Evolutionary conservation across 2,329 filamentous ascomycete species (phyloP), one percentile per base, ranked within the genome.

Genomic region (Neofusicoccum sp.): DNA sequence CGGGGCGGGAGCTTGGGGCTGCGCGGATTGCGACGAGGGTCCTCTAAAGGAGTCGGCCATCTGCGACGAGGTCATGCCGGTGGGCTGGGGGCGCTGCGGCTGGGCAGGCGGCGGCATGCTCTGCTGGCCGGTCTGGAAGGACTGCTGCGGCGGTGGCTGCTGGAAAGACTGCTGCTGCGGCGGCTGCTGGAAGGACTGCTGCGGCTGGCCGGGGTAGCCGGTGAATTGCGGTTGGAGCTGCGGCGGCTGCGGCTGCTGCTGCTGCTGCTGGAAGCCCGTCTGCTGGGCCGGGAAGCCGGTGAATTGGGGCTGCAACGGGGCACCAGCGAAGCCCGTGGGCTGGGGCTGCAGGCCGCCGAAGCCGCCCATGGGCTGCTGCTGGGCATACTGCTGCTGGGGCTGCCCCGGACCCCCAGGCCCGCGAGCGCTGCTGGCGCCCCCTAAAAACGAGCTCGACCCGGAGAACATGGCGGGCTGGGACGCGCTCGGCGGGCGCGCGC

Each of bases 391-490:
- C 63, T 71, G 80, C 65, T 72, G 81, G 79, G 69, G 81, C 63
- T 70, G 80, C 65, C 80, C 79, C 70, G 83, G 83, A 68, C 80
- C 78, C 67, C 78, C 73, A 74, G 61, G 60, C 87, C 56, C 90
- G 90, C 65, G 88, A 90, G 76, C 89, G 81, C 84, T 89, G 75
- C 89, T 92, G 77, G 84, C 86, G 80, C 88, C 90, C 78, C 92
- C 92, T 72, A 96, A 80, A 78, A 89, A 97, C 67, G 91, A 89
- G 82, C 91, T 96, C 69, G 92, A 91, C 76, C 89, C 92, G 69
- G 92, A 95, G 81, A 92, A 98, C 94, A 97, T 97, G 79, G 73
- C 54, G 37, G 16, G 43, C 31, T 31, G 9, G 7, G 33, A 52
- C 22, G 59, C 59, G 59, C 59, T 37, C 16, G 28, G 22, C 12